A percentile compares a stretch with the other conserved stretches of the same genome.
Evolutionary conservation across 352 stramenopile species (phyloP).

Genomic region (Pythium brachiatum): DNA sequence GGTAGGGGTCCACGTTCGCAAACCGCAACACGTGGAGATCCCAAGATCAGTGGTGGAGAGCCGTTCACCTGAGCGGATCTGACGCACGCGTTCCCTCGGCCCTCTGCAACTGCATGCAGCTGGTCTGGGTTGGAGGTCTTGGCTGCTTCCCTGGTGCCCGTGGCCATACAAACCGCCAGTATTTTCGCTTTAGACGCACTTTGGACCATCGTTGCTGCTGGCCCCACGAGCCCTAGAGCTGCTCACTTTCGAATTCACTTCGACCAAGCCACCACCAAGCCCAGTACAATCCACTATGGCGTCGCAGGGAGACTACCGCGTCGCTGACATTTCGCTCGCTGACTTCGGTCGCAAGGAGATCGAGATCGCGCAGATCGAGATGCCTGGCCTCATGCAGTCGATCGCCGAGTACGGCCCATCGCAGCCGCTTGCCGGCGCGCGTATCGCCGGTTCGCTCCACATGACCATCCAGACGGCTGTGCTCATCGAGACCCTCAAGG

Average conservation of each 20-base stretch:
- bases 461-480: conserved; percentile 99
- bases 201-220: too few species aligned
- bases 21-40: too few species aligned
- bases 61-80: too few species aligned
- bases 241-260: conserved; percentile 25
- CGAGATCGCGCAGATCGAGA: conserved; percentile 97
- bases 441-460: conserved; percentile 96
- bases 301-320: conserved; percentile 71
- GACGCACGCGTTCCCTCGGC: too few species aligned
- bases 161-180: too few species aligned
- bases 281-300: conserved; percentile 35
- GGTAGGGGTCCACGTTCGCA: too few species aligned
- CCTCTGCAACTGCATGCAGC: too few species aligned
- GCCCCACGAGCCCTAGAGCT: too few species aligned
- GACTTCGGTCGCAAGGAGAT: conserved; percentile 99
- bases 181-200: too few species aligned
- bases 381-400: conserved; percentile 98
- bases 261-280: not conserved
- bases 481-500: conserved; percentile 98
- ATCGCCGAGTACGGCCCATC: conserved; percentile 88
- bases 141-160: too few species aligned
- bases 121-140: too few species aligned
- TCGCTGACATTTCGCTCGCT: conserved; percentile 97
- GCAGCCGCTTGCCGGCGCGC: conserved; percentile 88
- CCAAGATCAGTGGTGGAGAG: too few species aligned